Base-by-base conservation (phyloP, 352 stramenopile genomes). In the Halophytophthora batemanensis region DNA sequence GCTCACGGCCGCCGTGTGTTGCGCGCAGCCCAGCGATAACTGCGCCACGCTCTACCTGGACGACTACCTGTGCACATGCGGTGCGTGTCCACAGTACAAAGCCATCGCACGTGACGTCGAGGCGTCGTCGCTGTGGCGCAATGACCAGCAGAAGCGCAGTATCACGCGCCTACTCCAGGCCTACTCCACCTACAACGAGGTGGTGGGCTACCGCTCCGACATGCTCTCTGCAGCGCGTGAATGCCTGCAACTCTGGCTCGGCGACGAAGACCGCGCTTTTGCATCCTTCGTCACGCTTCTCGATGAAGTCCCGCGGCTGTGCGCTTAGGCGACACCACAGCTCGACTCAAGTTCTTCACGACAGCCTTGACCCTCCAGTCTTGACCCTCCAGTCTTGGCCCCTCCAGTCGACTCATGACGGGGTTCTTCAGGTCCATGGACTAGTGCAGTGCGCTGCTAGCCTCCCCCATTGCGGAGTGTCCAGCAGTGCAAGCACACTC, bases 171-270 rank as follows among this genome's bases (percentile, higher is more conserved):
- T 89, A 2, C 50, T 91, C 23, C 77, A 86, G 45, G 76, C 77
- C 1, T 91, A 82, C 53, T 85, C 75, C 8, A 87, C 76, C 2
- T 87, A 87, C 62, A 88, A 86, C 46, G 77, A 89, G 64, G 63
- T 72, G 29, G 45, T 80, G 22, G 69, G 76, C 19, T 89, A 85
- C 52, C 38, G 56, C 18, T n/a, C 31, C 35, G 62, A 74, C 19
- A 86, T 88, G 77, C 71, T 90, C 40, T 50, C 64, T 8, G 48
- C 62, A 6, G 80, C 73, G 1, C 56, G 65, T 40, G 80, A 81
- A 56, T 90, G 77, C 21, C 54, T 87, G 2, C 61, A 64, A 2
- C 45, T 78, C n/a, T 87, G 77, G 69, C 43, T 35, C 28, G 80
- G 80, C 49, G 66, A 87, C 45, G 75, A 91, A 67, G 59, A 81